Base-by-base conservation (phyloP, 2,329 filamentous ascomycete species). In the Verticillium tricorpus region DNA sequence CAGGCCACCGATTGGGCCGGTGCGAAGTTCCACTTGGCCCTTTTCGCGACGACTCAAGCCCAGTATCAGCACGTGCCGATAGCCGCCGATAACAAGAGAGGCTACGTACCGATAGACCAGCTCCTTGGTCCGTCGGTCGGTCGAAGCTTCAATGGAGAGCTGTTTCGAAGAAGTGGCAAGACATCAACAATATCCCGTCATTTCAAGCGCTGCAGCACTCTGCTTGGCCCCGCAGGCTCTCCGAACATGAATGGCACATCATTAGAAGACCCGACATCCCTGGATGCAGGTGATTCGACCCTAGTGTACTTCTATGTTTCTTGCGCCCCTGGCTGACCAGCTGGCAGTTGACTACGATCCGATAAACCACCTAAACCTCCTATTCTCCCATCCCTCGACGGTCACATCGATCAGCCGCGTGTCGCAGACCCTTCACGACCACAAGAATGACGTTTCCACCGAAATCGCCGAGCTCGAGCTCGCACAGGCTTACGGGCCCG, bases 381-480 rank as follows among this genome's bases (percentile, higher is more conserved):
- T 99, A 70, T 99, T 99, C 81, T 89, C 92, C 58, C 92, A 96
- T 70, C 91, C 94, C 1, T 91, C 92, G 39, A 89, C 93, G 64
- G 87, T 98, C 64, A 85, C 88, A 50, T 91, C 92, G 60, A 88
- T 96, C 66, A 81, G 84, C 57, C 82, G 85, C 65, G 91, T 95
- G 58, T 91, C 90, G n/a, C 78, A 85, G 60, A 87, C 87, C 56
- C 86, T 99, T 60, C 84, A 85, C 68, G 80, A 78, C 64, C 91
- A 93, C 74, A 90, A 96, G 77, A 81, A 95, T 89, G 91, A 89
- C 65, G 86, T 99, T 69, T 89, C 93, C 69, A 78, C 83, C 70
- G 87, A 93, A 66, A 96, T 99, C 72, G 82, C 85, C 64, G 78
- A 80, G 59, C 87, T 96, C 67, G 85, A 88, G 76, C 86, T 89